A percentile compares a stretch with the other conserved stretches of the same genome.
These are phyloP conservation scores for Aspergillus nanangensis DNA, from an alignment of 495 filamentous ascomycete species.

Conservation along the genomic window DNA sequence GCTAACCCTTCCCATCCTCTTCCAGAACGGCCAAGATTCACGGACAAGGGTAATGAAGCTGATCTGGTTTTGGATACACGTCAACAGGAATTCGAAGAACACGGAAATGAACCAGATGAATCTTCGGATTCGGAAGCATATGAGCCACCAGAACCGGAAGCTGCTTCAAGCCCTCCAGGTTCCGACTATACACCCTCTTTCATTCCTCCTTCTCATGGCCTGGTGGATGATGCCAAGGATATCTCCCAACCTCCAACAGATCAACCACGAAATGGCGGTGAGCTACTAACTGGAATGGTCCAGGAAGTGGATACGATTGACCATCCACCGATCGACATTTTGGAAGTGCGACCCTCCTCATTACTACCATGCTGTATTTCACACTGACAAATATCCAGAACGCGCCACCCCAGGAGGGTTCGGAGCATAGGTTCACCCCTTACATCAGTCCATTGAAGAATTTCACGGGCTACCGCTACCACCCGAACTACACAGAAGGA, in stretches of 20 bases:
- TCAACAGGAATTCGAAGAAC: no score
- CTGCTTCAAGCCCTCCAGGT: slow-evolving; percentile 22
- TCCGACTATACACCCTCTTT: slow-evolving; percentile 36
- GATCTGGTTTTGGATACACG: no score
- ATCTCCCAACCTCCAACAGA: slow-evolving; percentile 14
- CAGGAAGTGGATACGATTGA: slow-evolving; percentile 20
- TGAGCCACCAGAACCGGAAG: slow-evolving; percentile 53
- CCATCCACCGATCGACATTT: slow-evolving; percentile 24
- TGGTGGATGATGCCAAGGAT: slow-evolving; percentile 17
- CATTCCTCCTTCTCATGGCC: slow-evolving; percentile 26
- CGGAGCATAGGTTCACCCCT: slow-evolving; percentile 52
- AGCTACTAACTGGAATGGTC: slow-evolving; percentile 27
- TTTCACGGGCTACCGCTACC: slow-evolving; percentile 87
- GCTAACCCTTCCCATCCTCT: slow-evolving; percentile 4
- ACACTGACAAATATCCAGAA: slow-evolving; percentile 20
- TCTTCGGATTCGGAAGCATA: slow-evolving; percentile 48
- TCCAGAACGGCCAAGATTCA: slow-evolving; percentile 4
- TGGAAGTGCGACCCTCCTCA: slow-evolving; percentile 34
- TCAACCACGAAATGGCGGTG: slow-evolving; percentile 16
- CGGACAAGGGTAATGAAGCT: slow-evolving; percentile 1
- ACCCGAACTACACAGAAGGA: slow-evolving; percentile 64
- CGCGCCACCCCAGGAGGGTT: slow-evolving; percentile 8
- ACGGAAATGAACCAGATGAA: no score
- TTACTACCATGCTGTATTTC: slow-evolving; percentile 1
- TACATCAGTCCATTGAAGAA: slow-evolving; percentile 79